These are phyloP conservation scores for Huntiella moniliformis DNA, from an alignment of 2,329 filamentous ascomycete genomes.

Conservation along the genomic window DNA sequence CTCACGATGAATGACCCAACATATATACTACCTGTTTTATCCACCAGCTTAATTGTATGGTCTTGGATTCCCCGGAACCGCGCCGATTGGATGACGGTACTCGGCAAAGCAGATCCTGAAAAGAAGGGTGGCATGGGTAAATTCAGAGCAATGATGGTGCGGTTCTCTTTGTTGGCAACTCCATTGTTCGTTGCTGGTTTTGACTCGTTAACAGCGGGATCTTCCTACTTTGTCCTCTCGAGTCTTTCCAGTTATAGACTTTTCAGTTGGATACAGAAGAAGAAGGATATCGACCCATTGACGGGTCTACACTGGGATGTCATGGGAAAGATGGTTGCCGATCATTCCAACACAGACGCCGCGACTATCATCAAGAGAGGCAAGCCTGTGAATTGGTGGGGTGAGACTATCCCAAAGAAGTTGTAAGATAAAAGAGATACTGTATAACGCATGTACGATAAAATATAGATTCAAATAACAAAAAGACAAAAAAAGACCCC, in stretches of 20 bases:
- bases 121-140: slow-evolving; percentile 12
- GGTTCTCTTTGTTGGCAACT: slow-evolving; percentile 7
- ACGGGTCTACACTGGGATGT: slow-evolving; percentile 3
- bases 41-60: slow-evolving; percentile 5
- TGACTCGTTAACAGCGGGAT: slow-evolving; percentile 9
- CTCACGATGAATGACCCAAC: slow-evolving; percentile 33
- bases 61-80: slow-evolving; percentile 8
- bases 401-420: not conserved
- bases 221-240: slow-evolving; percentile 9
- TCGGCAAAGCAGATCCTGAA: slow-evolving; percentile 6
- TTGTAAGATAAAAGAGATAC: too few species aligned
- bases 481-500: slow-evolving; percentile 12
- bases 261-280: slow-evolving; percentile 3
- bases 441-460: not conserved
- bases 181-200: slow-evolving; percentile 7
- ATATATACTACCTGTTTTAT: slow-evolving; percentile 24
- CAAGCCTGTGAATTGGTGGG: slow-evolving; percentile 8
- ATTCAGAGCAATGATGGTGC: not conserved
- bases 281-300: slow-evolving; percentile 1
- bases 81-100: slow-evolving; percentile 9
- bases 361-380: not conserved
- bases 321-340: not conserved
- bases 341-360: not conserved
- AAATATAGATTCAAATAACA: slow-evolving; percentile 1
- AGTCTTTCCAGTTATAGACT: slow-evolving; percentile 5